Evolutionary conservation across 257 asterid species (phyloP).

Genomic region (Primulina eburnea): DNA sequence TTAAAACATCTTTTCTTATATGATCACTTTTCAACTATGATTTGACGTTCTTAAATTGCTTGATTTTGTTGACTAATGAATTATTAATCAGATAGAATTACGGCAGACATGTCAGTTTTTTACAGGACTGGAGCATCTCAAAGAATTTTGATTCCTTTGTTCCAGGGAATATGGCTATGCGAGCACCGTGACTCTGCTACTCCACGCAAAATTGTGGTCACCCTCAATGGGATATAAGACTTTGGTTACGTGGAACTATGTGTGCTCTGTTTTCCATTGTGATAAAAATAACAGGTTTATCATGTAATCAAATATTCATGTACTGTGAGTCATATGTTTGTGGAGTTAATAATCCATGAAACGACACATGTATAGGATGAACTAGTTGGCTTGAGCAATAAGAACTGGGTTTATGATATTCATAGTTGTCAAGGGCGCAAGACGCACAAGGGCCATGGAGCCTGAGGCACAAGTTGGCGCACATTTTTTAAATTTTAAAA

Average conservation of each 20-base stretch:
- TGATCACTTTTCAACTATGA: not conserved
- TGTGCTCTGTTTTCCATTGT: not conserved
- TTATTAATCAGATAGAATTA: not conserved
- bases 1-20: not conserved
- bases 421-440: no score
- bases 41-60: not conserved
- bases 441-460: no score
- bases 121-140: not conserved
- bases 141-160: conserved; percentile 12
- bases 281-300: not conserved
- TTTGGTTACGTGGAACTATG: not conserved
- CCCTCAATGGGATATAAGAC: conserved; percentile 74
- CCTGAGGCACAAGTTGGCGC: no score
- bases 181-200: conserved; percentile 96
- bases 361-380: not conserved
- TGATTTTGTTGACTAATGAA: not conserved
- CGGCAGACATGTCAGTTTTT: not conserved
- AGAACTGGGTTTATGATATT: not conserved
- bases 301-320: not conserved
- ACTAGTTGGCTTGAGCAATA: not conserved
- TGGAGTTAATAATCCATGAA: not conserved
- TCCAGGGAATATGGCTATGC: conserved; percentile 96
- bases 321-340: not conserved
- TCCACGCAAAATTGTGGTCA: conserved; percentile 74
- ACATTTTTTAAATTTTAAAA: no score